Evolutionary conservation across 768 basidiomycete species (phyloP), one percentile per base, ranked within the genome.

Genomic region (Thelephora aurantiotincta): DNA sequence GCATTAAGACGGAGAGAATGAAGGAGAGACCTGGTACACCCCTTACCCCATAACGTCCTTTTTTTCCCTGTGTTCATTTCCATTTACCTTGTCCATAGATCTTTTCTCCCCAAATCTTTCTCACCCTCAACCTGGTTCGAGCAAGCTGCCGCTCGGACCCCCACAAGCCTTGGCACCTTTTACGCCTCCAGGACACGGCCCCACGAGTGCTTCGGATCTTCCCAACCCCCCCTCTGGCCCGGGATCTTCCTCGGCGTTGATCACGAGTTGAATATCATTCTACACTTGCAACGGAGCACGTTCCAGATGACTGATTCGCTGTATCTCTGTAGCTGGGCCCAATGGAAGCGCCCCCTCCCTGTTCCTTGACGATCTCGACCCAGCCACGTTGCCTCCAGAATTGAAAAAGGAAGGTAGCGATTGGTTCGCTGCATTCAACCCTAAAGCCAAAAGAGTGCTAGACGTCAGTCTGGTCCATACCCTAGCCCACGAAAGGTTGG

Each of bases 341-440:
- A 41, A 16, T 41, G 38, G 18, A 22, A 16, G 14, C 18, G 38
- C 38, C 9, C 14, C 38, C 22, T 18, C 38, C 38, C 38, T 22
- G 38, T 75, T 74, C 58, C 70, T 68, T 5, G 76, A 77, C 43
- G 74, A 74, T 35, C 49, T 73, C 22, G 72, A 70, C 51, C 65
- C 67, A 6, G 59, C 69, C 35, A 63, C 50, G 23, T 65, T 76
- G 7, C 69, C 75, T 2, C 63, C 77, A 0, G 78, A 81, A 35
- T 62, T 71, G 50, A 79, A 77, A 64, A 80, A 76, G 57, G 80
- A 92, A 59, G 89, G 87, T 0, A 64, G 68, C 42, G 90, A 93
- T 58, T 94, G 91, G 91, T 85, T 88, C 58, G 87, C 82, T 5
- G 70, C 90, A 43, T 92, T 87, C 69, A 91, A 86, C 59, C 78